A percentile compares a stretch with the other conserved stretches of the same genome.
Conservation (phyloP, 192 early-diverging fungal species). For the Coemansia sp. region DNA sequence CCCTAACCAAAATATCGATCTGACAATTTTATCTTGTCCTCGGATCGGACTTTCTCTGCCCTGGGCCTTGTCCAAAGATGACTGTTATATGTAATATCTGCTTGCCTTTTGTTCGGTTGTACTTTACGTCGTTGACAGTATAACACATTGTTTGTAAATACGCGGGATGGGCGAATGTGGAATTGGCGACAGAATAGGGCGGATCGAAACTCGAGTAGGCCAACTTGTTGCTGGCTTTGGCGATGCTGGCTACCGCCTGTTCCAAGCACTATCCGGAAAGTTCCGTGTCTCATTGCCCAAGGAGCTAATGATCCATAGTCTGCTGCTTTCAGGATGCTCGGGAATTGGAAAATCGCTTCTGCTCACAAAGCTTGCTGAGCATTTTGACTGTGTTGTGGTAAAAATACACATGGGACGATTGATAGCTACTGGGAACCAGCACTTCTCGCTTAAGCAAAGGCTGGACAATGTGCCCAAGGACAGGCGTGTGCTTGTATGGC, state of each 20-base stretch:
- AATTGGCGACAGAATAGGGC: background rate
- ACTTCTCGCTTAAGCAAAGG: slow-evolving; percentile 22
- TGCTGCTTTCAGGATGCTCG: slow-evolving; percentile 46
- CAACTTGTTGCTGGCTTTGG: slow-evolving; percentile 38
- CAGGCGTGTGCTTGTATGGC: slow-evolving; percentile 25
- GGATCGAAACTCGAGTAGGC: background rate
- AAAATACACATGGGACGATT: slow-evolving; percentile 34
- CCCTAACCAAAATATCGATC: background rate
- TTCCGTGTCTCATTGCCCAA: background rate
- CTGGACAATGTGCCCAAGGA: slow-evolving; percentile 6
- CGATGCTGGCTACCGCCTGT: slow-evolving; percentile 33
- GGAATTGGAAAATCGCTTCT: slow-evolving; percentile 52
- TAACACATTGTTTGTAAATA: background rate
- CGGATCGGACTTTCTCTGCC: background rate
- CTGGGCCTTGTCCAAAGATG: background rate
- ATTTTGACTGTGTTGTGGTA: slow-evolving; percentile 12
- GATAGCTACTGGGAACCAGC: slow-evolving; percentile 30
- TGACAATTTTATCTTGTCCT: background rate
- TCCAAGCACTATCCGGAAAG: slow-evolving; percentile 35
- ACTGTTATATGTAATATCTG: background rate
- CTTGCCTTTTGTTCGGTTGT: background rate
- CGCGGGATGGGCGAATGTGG: background rate
- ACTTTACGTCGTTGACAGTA: background rate
- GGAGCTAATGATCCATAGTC: slow-evolving; percentile 18
- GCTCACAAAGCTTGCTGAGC: slow-evolving; percentile 16